A percentile compares a stretch with the other conserved stretches of the same genome.
phyloP scores from a whole-genome alignment of 495 filamentous ascomycete species.

The Xylaria sp. region DNA sequence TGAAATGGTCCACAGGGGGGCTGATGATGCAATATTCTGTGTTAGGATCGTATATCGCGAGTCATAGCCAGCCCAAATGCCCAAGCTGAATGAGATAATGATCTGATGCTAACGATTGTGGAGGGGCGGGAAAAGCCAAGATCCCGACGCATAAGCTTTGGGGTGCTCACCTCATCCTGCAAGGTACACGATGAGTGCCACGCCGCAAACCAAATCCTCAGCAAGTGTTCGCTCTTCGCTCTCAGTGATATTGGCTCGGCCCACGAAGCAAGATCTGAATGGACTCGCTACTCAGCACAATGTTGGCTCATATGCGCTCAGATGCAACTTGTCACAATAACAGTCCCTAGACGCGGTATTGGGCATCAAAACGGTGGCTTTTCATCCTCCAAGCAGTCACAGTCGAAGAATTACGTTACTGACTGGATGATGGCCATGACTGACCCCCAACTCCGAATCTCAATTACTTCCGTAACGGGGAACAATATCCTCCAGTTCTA shows the following conservation, averaged over 20 bases:
- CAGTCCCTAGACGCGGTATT: not conserved
- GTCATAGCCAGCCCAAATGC: not conserved
- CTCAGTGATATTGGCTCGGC: not conserved
- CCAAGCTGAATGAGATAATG: constrained; percentile 22
- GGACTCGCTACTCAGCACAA: not conserved
- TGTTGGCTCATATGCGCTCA: constrained; percentile 8
- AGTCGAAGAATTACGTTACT: not conserved
- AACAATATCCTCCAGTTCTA: not conserved
- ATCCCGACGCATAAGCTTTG: constrained; percentile 12
- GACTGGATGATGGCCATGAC: not conserved
- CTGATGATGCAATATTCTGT: not conserved
- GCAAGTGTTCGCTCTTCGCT: too few species aligned
- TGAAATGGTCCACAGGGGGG: not conserved
- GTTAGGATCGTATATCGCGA: not conserved
- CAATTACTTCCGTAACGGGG: not conserved
- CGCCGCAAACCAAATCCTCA: constrained; percentile 2
- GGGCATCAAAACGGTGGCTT: not conserved
- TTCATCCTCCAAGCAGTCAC: not conserved
- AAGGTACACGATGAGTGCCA: constrained; percentile 19
- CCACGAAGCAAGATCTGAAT: not conserved
- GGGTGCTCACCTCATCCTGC: constrained; percentile 25
- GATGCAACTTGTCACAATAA: constrained; percentile 20
- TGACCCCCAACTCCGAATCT: not conserved
- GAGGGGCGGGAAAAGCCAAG: constrained; percentile 18
- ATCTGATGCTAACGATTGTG: constrained; percentile 24